Evolutionary conservation across 2,329 filamentous ascomycete genomes (phyloP), one percentile per base, ranked within the genome.

Genomic region (Pezicula radicicola): DNA sequence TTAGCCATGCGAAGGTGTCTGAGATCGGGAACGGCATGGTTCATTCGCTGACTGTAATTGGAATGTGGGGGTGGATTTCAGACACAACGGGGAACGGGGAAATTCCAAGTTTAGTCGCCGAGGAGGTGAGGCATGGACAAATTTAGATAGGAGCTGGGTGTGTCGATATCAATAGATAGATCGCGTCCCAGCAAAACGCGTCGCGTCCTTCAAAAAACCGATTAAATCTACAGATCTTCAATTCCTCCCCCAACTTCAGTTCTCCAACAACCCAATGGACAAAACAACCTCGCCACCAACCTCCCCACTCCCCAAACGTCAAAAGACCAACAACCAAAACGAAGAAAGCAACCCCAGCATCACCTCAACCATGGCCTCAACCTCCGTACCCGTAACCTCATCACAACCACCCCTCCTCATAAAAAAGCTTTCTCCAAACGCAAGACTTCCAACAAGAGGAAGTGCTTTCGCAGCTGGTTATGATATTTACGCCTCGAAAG

Each of bases 391-490:
- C 25, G 54, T 52, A 28, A 36, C 59, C 37, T 49, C 54, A 10
- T 49, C 52, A 15, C 46, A 48, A 8, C 65, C 65, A 6, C 57
- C 64, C 4, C 61, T 69, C 15, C 57, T 67, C 18, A 85, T 99
- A 72, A 93, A 97, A 79, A 91, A 95, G 72, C 85, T 97, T 53
- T 88, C 88, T 8, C 76, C 84, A 36, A 84, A 87, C 57, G 94
- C 87, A n/a, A 82, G 80, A 44, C 79, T 92, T 21, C 94, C 94
- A 10, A 97, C 91, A 0, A 85, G 93, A 50, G 94, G 94, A 60
- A 95, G 89, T 60, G 87, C 85, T 48, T 92, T 89, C 66, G 90
- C 94, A 1, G 94, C 94, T 1, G 94, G 94, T 35, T 97, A 97
- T 74, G 94, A 99, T 71, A 68, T 99, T 53, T 97, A 97, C 72